A percentile compares a stretch with the other conserved stretches of the same genome.
Evolutionary conservation across 345 rosid genomes (phyloP).

Genomic region (thale cress (Arabidopsis thaliana)): DNA sequence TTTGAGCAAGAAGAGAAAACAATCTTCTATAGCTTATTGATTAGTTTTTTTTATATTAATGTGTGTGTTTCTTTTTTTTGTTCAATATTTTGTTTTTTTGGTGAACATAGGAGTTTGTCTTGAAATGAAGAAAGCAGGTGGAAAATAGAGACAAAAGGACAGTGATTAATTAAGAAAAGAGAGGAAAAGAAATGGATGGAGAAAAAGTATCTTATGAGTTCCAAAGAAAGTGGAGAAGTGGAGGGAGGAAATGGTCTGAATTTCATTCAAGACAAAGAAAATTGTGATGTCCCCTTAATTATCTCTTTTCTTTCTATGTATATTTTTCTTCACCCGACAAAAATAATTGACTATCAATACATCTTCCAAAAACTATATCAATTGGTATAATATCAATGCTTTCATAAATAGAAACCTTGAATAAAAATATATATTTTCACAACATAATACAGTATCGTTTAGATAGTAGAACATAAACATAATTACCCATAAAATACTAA

Average conservation of each 20-base stretch:
- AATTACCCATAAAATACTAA: too few species aligned
- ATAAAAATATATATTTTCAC: too few species aligned
- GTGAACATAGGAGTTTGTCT: slow-evolving; percentile 16
- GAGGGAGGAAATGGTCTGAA: slow-evolving; percentile 39
- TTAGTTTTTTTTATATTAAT: background rate
- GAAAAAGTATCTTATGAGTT: slow-evolving; percentile 32
- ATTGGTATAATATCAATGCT: too few species aligned
- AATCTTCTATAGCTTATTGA: background rate
- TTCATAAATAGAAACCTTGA: too few species aligned
- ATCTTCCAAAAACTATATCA: background rate
- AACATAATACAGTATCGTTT: too few species aligned
- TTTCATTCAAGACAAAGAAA: slow-evolving; percentile 30
- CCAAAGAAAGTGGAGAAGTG: slow-evolving; percentile 48
- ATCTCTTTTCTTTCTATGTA: slow-evolving; percentile 23
- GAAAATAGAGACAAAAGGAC: slow-evolving; percentile 21
- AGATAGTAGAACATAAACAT: too few species aligned
- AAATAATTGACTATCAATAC: background rate
- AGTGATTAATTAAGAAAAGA: slow-evolving; percentile 32
- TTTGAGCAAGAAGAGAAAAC: background rate
- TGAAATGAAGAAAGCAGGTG: slow-evolving; percentile 29
- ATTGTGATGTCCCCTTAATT: slow-evolving; percentile 42
- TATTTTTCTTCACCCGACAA: slow-evolving; percentile 2
- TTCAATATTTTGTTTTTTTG: background rate
- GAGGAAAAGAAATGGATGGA: slow-evolving; percentile 43
- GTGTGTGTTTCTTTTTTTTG: background rate